Evolutionary conservation across 257 asterid genomes (phyloP), one percentile per base, ranked within the genome.

Genomic region (Cruciata laevipes): DNA sequence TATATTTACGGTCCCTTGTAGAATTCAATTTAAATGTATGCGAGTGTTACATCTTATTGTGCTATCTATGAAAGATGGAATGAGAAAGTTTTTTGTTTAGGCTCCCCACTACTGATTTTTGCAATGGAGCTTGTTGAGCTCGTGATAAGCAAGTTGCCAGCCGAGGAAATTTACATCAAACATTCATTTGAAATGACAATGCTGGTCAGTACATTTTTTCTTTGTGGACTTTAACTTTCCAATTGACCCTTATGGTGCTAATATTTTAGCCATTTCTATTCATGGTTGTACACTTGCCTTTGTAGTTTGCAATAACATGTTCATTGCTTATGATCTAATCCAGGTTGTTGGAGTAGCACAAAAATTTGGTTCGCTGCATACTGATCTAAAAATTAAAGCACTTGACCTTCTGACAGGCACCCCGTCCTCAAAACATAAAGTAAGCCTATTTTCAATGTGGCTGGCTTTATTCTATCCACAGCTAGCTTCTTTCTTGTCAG

Each of bases 281-380:
- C 27, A 52, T 78, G 78, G 74, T 76, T 86, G 55, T 97, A 93
- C 61, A 83, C 76, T 71, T 37, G 12, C 42, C 42, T 37, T 11
- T 37, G 13, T 13, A 37, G 87, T 90, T 32, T 52, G 64, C 63
- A 44, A 33, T 44, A 0, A 31, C 18, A 7, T 32, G n/a, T 32
- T 10, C 35, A 35, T 18, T 47, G 25, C 23, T 23, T 35, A 24
- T 67, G 66, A 33, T 79, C 27, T 53, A 53, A 20, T 85, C 75
- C 84, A 93, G 99, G 96, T 90, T 78, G 85, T 81, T 76, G 85
- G 78, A 70, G 77, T 76, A 64, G 84, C 97, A n/a, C 84, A 77
- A 77, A 89, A 84, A 61, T 93, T 93, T 86, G 92, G 90, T 57
- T 79, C 78, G 74, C 76, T 88, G 56, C 99, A 93, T 63, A 83